Base-by-base conservation (phyloP, 2,329 filamentous ascomycete species). In the Penicillium sp. region DNA sequence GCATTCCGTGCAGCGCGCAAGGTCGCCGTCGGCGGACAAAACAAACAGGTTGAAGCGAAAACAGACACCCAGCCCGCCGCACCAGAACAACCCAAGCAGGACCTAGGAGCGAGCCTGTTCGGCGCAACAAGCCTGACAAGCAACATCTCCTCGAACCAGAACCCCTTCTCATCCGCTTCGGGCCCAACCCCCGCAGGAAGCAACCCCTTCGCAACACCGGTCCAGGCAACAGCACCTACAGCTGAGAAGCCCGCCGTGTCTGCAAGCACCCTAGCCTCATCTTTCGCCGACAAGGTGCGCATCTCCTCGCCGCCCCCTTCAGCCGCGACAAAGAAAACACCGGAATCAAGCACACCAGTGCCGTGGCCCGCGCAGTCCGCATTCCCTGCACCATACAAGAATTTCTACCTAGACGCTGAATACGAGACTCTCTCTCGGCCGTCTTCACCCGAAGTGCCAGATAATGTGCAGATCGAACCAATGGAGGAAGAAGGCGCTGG, bases 401-500 rank as follows among this genome's bases (percentile, higher is more conserved):
- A 83, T 31, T 89, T 89, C 70, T 90, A 91, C 78, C 86, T 93
- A 44, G 94, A 97, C 66, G 93, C 93, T 51, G 93, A 96, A 70
- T 96, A 91, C 76, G 94, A 99, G 75, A 90, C 89, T 4, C 83
- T 97, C 27, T 90, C 86, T 64, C 76, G 76, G 10, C 75, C 67
- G 2, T 82, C 83, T 0, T 75, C 76, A 31, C 82, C 83, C 43
- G 81, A 77, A 4, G 70, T 77, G 36, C 79, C 78, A 41, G 74
- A 78, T 31, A 78, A 78, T 53, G 75, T 82, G 36, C 80, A 79
- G 49, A 70, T 59, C 72, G 77, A 76, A 50, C 68, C 72, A 55
- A 66, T 75, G 39, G 74, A 78, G 9, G 71, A 73, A 54, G 61
- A 66, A 45, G 69, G 70, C 58, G 70, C 45, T 56, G 74, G 58